Evolutionary conservation across 208 protist genomes (phyloP).

Genomic region (Trypanosoma avium): DNA sequence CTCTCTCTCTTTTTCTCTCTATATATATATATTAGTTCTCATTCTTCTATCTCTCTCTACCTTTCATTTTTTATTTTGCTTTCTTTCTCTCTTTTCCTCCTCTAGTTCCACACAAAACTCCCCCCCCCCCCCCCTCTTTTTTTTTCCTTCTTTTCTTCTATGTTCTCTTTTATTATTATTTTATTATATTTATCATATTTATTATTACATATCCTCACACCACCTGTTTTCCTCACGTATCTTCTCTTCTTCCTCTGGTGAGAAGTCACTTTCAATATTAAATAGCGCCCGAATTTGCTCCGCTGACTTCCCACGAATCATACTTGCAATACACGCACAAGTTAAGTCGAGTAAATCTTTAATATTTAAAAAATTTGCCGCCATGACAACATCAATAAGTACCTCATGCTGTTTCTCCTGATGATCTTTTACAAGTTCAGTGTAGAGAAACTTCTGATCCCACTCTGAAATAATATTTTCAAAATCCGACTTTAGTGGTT

Average conservation of each 20-base stretch:
- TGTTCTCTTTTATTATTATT: not conserved
- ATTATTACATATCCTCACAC: conserved; percentile 76
- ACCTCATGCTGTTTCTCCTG: conserved; percentile 85
- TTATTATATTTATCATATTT: conserved; percentile 2
- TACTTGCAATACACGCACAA: conserved; percentile 92
- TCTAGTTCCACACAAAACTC: too few species aligned
- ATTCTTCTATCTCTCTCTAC: conserved; percentile 43
- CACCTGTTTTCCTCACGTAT: conserved; percentile 87
- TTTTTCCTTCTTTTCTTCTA: not conserved
- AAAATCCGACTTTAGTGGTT: conserved; percentile 85
- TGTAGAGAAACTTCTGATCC: conserved; percentile 87
- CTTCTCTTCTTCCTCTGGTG: conserved; percentile 93
- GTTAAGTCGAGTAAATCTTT: conserved; percentile 93
- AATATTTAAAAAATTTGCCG: conserved; percentile 95
- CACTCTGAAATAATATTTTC: conserved; percentile 85
- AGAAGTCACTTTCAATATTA: conserved; percentile 97
- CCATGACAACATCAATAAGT: conserved; percentile 94
- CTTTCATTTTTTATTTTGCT: conserved; percentile 87
- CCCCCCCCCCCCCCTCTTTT: not conserved
- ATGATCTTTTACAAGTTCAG: conserved; percentile 75
- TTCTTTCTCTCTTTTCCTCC: conserved; percentile 90
- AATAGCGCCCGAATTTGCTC: conserved; percentile 94
- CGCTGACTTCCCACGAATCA: conserved; percentile 94
- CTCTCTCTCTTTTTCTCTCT: not conserved
- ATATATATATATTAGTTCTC: not conserved